phyloP scores from a whole-genome alignment of 2,329 filamentous ascomycete species.

The Herpotrichia juniperi region DNA sequence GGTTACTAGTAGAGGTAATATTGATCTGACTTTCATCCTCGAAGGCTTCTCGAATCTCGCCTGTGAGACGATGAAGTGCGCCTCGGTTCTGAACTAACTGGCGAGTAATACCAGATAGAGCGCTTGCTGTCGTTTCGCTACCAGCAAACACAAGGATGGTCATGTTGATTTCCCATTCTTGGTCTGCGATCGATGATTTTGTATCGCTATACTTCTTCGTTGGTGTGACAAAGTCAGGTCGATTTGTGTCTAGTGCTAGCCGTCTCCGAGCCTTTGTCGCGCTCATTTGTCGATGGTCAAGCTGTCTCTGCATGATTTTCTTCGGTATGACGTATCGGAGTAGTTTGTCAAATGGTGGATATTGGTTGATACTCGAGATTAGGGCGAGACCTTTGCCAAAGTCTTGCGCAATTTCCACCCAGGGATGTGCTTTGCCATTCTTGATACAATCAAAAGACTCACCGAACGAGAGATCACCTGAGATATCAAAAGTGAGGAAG shows the following conservation, averaged over 20 bases:
- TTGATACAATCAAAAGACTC: conserved; percentile 50
- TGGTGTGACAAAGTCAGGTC: conserved; percentile 36
- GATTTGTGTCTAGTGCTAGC: conserved; percentile 19
- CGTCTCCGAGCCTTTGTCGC: conserved; percentile 28
- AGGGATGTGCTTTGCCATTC: conserved; percentile 44
- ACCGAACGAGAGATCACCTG: conserved; percentile 57
- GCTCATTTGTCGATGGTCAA: conserved; percentile 31
- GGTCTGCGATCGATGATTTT: conserved; percentile 20
- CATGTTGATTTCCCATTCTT: conserved; percentile 49
- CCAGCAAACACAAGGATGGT: conserved; percentile 49
- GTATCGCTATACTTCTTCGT: conserved; percentile 28
- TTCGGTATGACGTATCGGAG: conserved; percentile 31
- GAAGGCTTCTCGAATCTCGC: conserved; percentile 33
- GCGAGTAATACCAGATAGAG: conserved; percentile 43
- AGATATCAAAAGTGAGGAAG: conserved; percentile 16
- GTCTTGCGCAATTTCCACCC: conserved; percentile 39
- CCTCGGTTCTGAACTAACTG: conserved; percentile 38
- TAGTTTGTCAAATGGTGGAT: conserved; percentile 29
- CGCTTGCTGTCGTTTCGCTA: conserved; percentile 51
- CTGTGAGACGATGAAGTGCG: conserved; percentile 26
- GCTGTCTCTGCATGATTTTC: conserved; percentile 24
- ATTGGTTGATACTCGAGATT: conserved; percentile 33
- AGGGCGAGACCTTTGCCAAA: conserved; percentile 36
- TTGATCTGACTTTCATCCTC: conserved; percentile 33
- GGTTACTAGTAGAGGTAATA: conserved; percentile 18